A percentile compares a stretch with the other conserved stretches of the same genome.
Conservation (phyloP, 495 filamentous ascomycete species). For the Pseudoneurospora amorphoporcata region DNA sequence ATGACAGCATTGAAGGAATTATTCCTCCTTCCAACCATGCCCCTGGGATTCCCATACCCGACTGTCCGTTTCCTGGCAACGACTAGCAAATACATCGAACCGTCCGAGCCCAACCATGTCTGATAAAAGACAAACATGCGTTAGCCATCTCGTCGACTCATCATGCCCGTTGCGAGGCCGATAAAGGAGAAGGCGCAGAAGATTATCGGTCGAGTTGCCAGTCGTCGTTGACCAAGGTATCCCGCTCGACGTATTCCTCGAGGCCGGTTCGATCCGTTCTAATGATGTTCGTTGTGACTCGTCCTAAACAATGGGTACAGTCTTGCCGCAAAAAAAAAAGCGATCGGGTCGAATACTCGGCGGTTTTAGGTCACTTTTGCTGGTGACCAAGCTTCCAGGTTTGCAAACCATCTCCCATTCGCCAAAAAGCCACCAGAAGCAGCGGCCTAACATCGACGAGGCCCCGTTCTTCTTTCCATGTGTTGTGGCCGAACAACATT, state of each 20-base stretch:
- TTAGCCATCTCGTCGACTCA: neutral
- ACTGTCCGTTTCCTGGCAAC: neutral
- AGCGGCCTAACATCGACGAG: neutral
- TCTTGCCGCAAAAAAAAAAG: neutral
- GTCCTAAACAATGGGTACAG: neutral
- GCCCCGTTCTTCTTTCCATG: neutral
- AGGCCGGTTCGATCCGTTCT: neutral
- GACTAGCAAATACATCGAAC: neutral
- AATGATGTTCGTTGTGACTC: neutral
- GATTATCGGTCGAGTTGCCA: neutral
- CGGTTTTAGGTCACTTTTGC: too few relatives aligned
- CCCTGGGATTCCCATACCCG: neutral
- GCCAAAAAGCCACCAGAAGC: neutral
- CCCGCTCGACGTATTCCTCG: neutral
- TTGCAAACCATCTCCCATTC: neutral
- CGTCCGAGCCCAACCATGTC: too few relatives aligned
- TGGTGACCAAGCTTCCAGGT: too few relatives aligned
- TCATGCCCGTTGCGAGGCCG: neutral
- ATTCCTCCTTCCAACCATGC: neutral
- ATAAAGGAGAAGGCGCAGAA: neutral
- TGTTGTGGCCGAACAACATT: neutral
- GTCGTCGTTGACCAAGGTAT: neutral
- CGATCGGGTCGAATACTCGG: neutral
- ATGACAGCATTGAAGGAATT: neutral
- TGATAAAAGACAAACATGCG: neutral